Evolutionary conservation across 2,329 filamentous ascomycete genomes (phyloP), one percentile per base, ranked within the genome.

Genomic region (Domatiomyces catenatus): DNA sequence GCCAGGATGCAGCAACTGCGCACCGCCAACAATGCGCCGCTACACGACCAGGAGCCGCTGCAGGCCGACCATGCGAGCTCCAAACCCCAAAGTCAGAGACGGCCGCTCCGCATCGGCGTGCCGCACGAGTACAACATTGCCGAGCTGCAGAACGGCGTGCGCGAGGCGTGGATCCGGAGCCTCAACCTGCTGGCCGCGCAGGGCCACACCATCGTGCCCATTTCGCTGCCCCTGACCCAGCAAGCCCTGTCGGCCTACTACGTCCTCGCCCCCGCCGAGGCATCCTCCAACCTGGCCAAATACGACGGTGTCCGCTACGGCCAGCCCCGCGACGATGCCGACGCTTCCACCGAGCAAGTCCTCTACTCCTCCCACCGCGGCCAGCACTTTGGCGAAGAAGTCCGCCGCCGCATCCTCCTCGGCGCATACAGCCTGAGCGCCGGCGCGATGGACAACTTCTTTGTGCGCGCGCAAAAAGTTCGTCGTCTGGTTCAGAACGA

Each of bases 221-320:
- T 96, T 15, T 86, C 83, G 1, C 74, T 98, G 3, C 89, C 90
- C 0, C 79, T 82, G 0, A 98, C 90, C 1, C 83, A 80, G 55
- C 81, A 86, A 58, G 90, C 92, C 0, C 77, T 98, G 0, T 86
- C 88, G 18, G 85, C 92, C 32, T 98, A 98, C 71, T 98, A 98
- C 66, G 78, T 98, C 51, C 80, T 98, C 50, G 93, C 92, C 0
- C 87, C 92, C 0, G 90, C 92, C 15, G 92, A 98, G 68, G 92
- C 92, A 2, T 87, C 87, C 1, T 96, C 90, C 15, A 98, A 98
- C 61, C 77, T 98, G 1, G 86, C 92, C 51, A 95, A 94, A 65
- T 98, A 95, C 65, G 93, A 98, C 61, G 92, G 92, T 18, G 80
- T 96, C n/a, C 83, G 92, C 8, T 98, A 94, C 66, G 92, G 92